Evolutionary conservation across 352 stramenopile species (phyloP).

Genomic region (Globisporangium yorkense): DNA sequence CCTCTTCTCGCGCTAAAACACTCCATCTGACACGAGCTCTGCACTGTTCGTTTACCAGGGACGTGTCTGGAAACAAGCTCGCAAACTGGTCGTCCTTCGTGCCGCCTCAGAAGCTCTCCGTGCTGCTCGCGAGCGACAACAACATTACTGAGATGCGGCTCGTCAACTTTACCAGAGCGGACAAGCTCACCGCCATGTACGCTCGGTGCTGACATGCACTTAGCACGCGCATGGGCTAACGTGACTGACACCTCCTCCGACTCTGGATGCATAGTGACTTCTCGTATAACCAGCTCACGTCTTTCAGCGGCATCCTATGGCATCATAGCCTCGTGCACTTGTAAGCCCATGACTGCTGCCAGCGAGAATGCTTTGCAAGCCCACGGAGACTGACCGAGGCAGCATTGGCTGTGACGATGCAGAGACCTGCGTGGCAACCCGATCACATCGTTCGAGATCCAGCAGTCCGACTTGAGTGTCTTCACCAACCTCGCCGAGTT

Average conservation of each 20-base stretch:
- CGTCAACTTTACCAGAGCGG: slow-evolving; percentile 8
- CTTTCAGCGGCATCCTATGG: slow-evolving; percentile 16
- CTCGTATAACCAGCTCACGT: slow-evolving; percentile 14
- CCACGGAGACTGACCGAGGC: background rate
- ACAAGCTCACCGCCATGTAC: slow-evolving; percentile 8
- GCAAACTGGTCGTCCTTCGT: slow-evolving; percentile 4
- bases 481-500: slow-evolving; percentile 8
- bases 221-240: too few species aligned
- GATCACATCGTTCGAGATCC: slow-evolving; percentile 19
- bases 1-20: background rate
- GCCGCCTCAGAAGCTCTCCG: slow-evolving; percentile 3
- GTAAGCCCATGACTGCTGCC: background rate
- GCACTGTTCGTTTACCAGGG: background rate
- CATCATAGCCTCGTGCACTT: slow-evolving; percentile 10
- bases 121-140: slow-evolving; percentile 15
- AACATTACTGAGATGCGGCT: slow-evolving; percentile 5
- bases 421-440: slow-evolving; percentile 19
- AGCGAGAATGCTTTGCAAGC: background rate
- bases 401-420: background rate
- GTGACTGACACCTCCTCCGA: background rate
- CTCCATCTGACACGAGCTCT: background rate
- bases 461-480: slow-evolving; percentile 6
- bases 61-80: slow-evolving; percentile 12
- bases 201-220: background rate
- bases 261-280: slow-evolving; percentile 11